Evolutionary conservation across 768 basidiomycete species (phyloP).

Genomic region (Crassisporium funariophilum): DNA sequence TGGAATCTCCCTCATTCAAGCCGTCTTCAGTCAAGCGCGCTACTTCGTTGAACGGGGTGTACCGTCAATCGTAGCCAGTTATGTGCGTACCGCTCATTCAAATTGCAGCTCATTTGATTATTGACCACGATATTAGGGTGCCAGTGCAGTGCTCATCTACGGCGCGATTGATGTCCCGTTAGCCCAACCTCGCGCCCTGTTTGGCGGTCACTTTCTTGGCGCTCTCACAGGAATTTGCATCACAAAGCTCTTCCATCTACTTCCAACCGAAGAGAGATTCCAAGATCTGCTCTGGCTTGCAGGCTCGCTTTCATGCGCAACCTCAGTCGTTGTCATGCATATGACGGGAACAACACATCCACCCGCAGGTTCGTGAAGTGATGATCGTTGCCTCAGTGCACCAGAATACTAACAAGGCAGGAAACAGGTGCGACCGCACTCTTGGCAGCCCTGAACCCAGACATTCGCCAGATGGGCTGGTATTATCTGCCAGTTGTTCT

Average conservation of each 20-base stretch:
- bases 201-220: conserved; percentile 55
- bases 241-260: conserved; percentile 51
- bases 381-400: background rate
- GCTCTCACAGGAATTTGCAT: conserved; percentile 50
- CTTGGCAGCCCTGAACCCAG: conserved; percentile 44
- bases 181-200: conserved; percentile 51
- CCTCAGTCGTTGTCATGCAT: conserved; percentile 50
- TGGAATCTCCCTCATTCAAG: conserved; percentile 52
- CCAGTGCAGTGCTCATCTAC: conserved; percentile 57
- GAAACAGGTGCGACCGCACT: conserved; percentile 52
- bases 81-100: conserved; percentile 33
- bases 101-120: background rate
- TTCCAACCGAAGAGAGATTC: conserved; percentile 44
- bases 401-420: background rate
- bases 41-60: conserved; percentile 50
- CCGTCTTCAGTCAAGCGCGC: conserved; percentile 46
- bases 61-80: conserved; percentile 50
- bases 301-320: conserved; percentile 45
- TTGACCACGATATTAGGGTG: conserved; percentile 38
- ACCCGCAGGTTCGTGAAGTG: conserved; percentile 42
- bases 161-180: conserved; percentile 54
- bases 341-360: conserved; percentile 55
- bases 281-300: conserved; percentile 51
- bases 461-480: conserved; percentile 49
- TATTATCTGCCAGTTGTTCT: conserved; percentile 55